Evolutionary conservation across 208 protist species (phyloP).

Genomic region (Sergeia podlipaevii): DNA sequence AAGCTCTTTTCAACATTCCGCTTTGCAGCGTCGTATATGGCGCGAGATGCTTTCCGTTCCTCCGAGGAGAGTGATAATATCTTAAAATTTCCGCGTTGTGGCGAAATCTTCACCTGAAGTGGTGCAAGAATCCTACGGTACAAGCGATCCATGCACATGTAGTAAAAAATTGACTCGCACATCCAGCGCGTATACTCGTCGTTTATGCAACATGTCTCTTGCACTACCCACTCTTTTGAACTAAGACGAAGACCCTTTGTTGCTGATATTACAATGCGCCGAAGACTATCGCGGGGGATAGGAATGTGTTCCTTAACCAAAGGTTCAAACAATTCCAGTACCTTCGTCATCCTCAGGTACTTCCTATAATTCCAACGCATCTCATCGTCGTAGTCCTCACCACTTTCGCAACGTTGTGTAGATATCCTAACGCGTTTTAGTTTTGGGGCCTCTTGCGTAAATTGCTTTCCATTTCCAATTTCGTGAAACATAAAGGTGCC

Average conservation of each 20-base stretch:
- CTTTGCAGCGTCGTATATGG: constrained; percentile 25
- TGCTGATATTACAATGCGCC: constrained; percentile 65
- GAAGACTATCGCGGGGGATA: constrained; percentile 37
- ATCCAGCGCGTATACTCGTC: constrained; percentile 56
- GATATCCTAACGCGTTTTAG: constrained; percentile 45
- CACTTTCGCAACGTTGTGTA: constrained; percentile 41
- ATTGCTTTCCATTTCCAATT: too few species aligned
- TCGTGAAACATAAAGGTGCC: constrained; percentile 57
- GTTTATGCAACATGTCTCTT: constrained; percentile 54
- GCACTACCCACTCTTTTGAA: constrained; percentile 46
- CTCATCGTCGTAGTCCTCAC: constrained; percentile 16
- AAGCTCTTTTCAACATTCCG: constrained; percentile 33
- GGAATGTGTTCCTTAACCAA: constrained; percentile 49
- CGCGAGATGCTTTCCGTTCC: constrained; percentile 6
- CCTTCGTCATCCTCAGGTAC: constrained; percentile 42
- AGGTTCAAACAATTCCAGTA: constrained; percentile 74
- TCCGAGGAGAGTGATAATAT: neutral
- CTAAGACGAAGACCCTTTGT: constrained; percentile 36
- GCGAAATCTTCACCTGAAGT: constrained; percentile 35
- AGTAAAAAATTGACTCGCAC: constrained; percentile 69
- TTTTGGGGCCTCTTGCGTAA: too few species aligned
- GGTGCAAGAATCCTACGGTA: constrained; percentile 61
- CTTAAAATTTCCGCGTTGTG: constrained; percentile 1
- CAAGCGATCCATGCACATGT: constrained; percentile 68
- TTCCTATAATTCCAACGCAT: constrained; percentile 15